Evolutionary conservation across 176 grass and related monocot species (phyloP), one percentile per base, ranked within the genome.

Genomic region (Avena insularis): DNA sequence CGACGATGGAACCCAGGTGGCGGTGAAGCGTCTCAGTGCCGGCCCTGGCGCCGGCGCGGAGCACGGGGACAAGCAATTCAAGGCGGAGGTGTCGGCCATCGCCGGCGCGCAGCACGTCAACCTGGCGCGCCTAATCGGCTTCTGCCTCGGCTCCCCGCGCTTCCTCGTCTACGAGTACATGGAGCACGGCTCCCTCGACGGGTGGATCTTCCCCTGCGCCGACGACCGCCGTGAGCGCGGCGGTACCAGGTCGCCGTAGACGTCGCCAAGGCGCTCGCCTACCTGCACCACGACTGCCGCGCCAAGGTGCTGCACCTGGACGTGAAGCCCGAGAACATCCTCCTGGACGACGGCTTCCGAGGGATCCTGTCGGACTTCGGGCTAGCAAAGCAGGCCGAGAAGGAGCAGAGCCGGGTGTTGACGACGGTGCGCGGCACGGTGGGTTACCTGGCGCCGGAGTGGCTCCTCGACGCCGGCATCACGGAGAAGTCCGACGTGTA

Each of bases 301-400:
- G 6, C 71, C 72, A 89, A 91, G 85, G 89, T 97, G 45, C 83
- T 97, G 23, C 94, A 97, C 90, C 86, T 97, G 54, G 92, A 97
- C 78, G 83, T 97, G 23, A 97, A 97, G 81, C 92, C 94, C 80
- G 92, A 97, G 89, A 97, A 97, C 88, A 92, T 94, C 77, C 94
- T 97, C 38, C 85, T 97, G 12, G 92, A 94, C 81, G 79, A 82
- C 57, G 9, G 71, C 14, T 90, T 92, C 84, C 92, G 83, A 1
- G 94, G 87, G 9, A 3, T 89, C 58, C 79, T 94, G 2, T 77
- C 92, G 0, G 90, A 97, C 45, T 92, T 97, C 78, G 92, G 94
- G 31, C 85, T 97, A 62, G 88, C 92, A 3, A 38, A 83, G 84
- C 75, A 92, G 40, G 90, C 92, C 86, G 83, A 83, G 4, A 87